phyloP scores from a whole-genome alignment of 305 asterid genomes.

The Fraxinus sp. region DNA sequence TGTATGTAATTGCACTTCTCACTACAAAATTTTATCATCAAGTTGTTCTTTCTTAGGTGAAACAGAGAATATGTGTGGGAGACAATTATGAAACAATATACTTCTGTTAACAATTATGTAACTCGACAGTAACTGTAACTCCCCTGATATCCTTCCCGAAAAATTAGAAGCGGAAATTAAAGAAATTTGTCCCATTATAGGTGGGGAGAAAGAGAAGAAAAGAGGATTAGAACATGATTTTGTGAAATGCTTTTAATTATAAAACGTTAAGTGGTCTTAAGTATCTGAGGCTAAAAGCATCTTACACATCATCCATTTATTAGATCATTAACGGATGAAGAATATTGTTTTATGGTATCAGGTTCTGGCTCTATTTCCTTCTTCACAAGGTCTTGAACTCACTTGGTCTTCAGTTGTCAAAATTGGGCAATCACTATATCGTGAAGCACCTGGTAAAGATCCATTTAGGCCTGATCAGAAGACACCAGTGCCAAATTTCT shows the following conservation, averaged over 20 bases:
- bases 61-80: background rate
- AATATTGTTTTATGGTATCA: constrained; percentile 24
- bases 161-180: background rate
- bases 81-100: background rate
- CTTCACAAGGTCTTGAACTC: constrained; percentile 91
- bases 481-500: constrained; percentile 87
- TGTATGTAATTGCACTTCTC: background rate
- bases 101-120: background rate
- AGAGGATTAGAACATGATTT: background rate
- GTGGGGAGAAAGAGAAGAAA: background rate
- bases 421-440: constrained; percentile 86
- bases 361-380: constrained; percentile 89
- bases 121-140: background rate
- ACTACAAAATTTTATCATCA: background rate
- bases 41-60: background rate
- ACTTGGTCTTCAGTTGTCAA: constrained; percentile 97
- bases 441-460: constrained; percentile 96
- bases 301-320: background rate
- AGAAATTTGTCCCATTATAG: background rate
- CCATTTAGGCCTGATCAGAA: constrained; percentile 97
- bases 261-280: background rate
- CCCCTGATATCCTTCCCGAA: background rate
- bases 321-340: background rate
- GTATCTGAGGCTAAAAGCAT: background rate
- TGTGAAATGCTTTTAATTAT: background rate